Percentiles rank a stretch among this genome's conserved stretches.
phyloP scores from a whole-genome alignment of 345 rosid genomes.

The Rhodomyrtus tomentosa region DNA sequence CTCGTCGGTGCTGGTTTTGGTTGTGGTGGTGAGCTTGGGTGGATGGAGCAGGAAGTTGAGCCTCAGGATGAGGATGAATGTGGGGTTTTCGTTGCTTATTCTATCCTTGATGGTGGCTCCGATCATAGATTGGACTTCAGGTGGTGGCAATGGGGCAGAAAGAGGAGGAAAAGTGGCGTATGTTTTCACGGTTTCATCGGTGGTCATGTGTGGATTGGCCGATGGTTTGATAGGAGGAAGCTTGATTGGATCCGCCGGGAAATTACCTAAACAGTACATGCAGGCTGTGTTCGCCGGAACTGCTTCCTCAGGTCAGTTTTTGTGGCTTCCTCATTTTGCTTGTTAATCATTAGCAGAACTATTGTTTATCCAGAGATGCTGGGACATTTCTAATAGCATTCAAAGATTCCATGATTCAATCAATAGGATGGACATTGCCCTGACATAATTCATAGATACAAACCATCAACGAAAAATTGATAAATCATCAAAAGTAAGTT shows the following conservation, averaged over 20 bases:
- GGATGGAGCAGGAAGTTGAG: constrained; percentile 48
- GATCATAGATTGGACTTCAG: constrained; percentile 46
- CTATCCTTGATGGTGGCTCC: constrained; percentile 67
- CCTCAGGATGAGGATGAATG: constrained; percentile 53
- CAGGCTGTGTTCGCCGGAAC: constrained; percentile 95
- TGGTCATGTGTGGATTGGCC: constrained; percentile 71
- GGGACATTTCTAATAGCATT: neutral
- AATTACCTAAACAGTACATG: constrained; percentile 83
- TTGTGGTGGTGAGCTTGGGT: constrained; percentile 40
- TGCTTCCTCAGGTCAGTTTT: constrained; percentile 72
- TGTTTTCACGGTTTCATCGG: constrained; percentile 39
- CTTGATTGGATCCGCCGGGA: constrained; percentile 78
- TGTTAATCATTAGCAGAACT: neutral
- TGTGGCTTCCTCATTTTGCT: neutral
- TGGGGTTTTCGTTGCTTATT: constrained; percentile 70
- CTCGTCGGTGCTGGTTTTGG: constrained; percentile 57
- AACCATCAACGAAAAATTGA: neutral
- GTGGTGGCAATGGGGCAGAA: constrained; percentile 4
- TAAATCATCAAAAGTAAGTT: neutral
- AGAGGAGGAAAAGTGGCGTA: constrained; percentile 27
- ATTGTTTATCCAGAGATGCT: neutral
- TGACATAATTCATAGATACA: neutral
- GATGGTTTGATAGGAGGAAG: constrained; percentile 89
- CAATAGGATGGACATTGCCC: neutral
- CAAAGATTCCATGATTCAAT: neutral